These are phyloP conservation scores for Misopates orontium DNA, from an alignment of 257 asterid species.

Conservation along the genomic window DNA sequence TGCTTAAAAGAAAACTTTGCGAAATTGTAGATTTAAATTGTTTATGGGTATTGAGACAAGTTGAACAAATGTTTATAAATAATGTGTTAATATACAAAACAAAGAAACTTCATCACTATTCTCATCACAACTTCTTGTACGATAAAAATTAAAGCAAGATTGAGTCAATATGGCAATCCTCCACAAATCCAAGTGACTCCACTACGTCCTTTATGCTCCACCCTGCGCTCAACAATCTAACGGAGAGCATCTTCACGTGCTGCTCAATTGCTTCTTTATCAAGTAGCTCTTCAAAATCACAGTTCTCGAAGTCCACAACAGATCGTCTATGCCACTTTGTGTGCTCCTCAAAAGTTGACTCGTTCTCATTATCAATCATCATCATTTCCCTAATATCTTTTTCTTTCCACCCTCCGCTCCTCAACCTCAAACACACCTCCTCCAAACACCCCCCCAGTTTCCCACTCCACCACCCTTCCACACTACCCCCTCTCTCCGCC, in stretches of 20 bases:
- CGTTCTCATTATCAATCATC: constrained; percentile 65
- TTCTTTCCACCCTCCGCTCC: constrained; percentile 85
- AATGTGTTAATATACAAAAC: no score
- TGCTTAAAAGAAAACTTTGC: no score
- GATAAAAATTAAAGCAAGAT: no score
- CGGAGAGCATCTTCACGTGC: constrained; percentile 51
- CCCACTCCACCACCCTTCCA: constrained; percentile 49
- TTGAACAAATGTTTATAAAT: no score
- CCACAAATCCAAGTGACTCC: constrained; percentile 77
- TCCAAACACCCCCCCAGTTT: constrained; percentile 62
- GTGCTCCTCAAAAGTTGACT: no score
- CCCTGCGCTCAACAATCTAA: constrained; percentile 63
- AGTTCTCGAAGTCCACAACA: neutral
- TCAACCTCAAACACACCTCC: constrained; percentile 54
- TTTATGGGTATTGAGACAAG: no score
- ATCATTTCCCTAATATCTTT: constrained; percentile 92
- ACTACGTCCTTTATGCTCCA: constrained; percentile 85
- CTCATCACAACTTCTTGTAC: no score
- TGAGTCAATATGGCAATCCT: no score
- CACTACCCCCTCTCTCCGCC: constrained; percentile 29
- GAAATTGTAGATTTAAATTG: no score
- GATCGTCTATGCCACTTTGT: no score
- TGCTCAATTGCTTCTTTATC: constrained; percentile 31
- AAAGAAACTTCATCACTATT: no score
- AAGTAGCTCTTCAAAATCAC: constrained; percentile 6